Conservation (phyloP, 1,139 yeast species). For the Debaryomyces nepalensis region DNA sequence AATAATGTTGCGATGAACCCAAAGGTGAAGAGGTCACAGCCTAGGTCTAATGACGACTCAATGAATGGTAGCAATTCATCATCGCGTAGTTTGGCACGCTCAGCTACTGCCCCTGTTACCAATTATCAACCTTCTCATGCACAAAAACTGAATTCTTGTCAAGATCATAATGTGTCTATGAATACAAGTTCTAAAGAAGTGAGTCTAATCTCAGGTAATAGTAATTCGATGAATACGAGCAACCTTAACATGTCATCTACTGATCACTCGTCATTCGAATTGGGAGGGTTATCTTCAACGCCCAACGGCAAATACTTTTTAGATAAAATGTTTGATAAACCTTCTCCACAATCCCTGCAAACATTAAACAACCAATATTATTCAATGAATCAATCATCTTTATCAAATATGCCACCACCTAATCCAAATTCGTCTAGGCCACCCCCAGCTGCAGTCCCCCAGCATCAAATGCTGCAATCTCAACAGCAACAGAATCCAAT, state of each 20-base stretch:
- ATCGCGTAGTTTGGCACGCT: slow-evolving; percentile 12
- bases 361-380: slow-evolving; percentile 27
- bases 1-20: neutral
- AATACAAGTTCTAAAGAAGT: slow-evolving; percentile 28
- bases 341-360: slow-evolving; percentile 38
- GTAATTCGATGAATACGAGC: slow-evolving; percentile 32
- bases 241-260: slow-evolving; percentile 29
- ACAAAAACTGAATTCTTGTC: slow-evolving; percentile 11
- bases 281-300: slow-evolving; percentile 44
- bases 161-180: slow-evolving; percentile 24
- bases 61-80: neutral
- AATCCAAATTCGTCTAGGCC: slow-evolving; percentile 16
- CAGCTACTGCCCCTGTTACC: slow-evolving; percentile 15
- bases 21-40: slow-evolving; percentile 11
- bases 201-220: slow-evolving; percentile 31
- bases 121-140: slow-evolving; percentile 11
- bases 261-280: slow-evolving; percentile 44
- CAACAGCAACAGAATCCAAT: slow-evolving; percentile 23
- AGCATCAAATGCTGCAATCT: slow-evolving; percentile 21
- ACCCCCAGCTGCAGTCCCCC: slow-evolving; percentile 15
- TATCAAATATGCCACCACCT: slow-evolving; percentile 36
- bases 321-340: slow-evolving; percentile 47
- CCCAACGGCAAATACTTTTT: slow-evolving; percentile 48
- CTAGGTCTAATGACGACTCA: slow-evolving; percentile 6
- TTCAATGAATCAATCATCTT: slow-evolving; percentile 23